Conservation (phyloP, 2,329 filamentous ascomycete genomes). For the Colletotrichum musae region DNA sequence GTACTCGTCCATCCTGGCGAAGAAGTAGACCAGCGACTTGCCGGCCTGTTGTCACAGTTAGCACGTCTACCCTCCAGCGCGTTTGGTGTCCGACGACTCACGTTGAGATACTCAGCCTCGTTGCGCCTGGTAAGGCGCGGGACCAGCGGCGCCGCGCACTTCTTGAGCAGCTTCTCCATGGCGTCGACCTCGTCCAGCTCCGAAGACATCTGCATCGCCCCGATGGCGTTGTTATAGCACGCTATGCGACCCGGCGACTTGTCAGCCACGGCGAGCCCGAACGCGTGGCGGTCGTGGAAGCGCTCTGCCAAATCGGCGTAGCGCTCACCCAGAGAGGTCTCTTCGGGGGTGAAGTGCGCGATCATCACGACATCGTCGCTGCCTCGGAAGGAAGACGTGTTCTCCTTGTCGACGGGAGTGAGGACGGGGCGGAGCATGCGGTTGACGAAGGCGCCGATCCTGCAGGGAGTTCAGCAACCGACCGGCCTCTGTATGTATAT, state of each 20-base stretch:
- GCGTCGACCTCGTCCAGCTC: slow-evolving; percentile 51
- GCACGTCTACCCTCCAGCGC: not conserved
- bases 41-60: slow-evolving; percentile 47
- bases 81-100: not conserved
- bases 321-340: slow-evolving; percentile 47
- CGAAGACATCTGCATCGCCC: slow-evolving; percentile 49
- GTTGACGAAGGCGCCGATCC: slow-evolving; percentile 49
- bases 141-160: slow-evolving; percentile 57
- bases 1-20: slow-evolving; percentile 45
- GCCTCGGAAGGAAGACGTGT: slow-evolving; percentile 51
- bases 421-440: slow-evolving; percentile 48
- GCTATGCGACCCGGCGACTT: slow-evolving; percentile 45
- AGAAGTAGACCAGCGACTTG: slow-evolving; percentile 56
- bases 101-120: slow-evolving; percentile 53
- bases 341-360: slow-evolving; percentile 51
- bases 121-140: slow-evolving; percentile 61
- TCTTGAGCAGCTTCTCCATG: slow-evolving; percentile 55
- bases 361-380: slow-evolving; percentile 60
- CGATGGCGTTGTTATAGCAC: slow-evolving; percentile 60
- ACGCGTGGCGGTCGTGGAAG: slow-evolving; percentile 59
- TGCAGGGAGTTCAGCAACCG: slow-evolving; percentile 21
- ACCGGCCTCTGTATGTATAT: not conserved
- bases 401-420: slow-evolving; percentile 47
- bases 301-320: slow-evolving; percentile 53
- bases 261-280: slow-evolving; percentile 49